These are phyloP conservation scores for Suhomyces xylopsoci DNA, from an alignment of 805 yeast species.

Conservation along the genomic window DNA sequence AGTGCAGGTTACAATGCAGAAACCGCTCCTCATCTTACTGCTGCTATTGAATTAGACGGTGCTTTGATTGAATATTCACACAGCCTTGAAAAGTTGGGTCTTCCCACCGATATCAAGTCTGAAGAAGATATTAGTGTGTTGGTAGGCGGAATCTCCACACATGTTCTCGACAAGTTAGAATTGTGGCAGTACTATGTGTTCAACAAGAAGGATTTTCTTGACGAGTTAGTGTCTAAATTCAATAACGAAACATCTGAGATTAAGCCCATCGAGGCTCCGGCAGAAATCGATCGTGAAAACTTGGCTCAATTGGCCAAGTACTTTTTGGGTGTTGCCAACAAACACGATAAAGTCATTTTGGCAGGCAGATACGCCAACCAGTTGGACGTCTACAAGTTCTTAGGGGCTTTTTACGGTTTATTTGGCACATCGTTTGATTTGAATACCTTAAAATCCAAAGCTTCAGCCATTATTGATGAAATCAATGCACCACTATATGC, in stretches of 20 bases:
- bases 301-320: constrained; percentile 47
- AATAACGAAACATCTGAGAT: constrained; percentile 10
- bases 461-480: constrained; percentile 63
- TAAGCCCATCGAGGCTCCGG: constrained; percentile 12
- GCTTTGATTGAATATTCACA: constrained; percentile 64
- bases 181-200: constrained; percentile 90
- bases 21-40: constrained; percentile 83
- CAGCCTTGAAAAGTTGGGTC: constrained; percentile 53
- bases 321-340: constrained; percentile 42
- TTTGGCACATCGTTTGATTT: constrained; percentile 11
- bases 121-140: constrained; percentile 56
- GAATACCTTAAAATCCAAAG: constrained; percentile 34
- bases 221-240: constrained; percentile 39
- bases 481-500: constrained; percentile 70
- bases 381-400: constrained; percentile 50
- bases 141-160: constrained; percentile 63
- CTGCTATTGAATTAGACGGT: constrained; percentile 83
- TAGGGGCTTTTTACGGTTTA: constrained; percentile 33
- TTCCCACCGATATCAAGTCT: constrained; percentile 53
- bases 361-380: constrained; percentile 52
- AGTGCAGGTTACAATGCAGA: constrained; percentile 82
- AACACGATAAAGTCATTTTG: constrained; percentile 41
- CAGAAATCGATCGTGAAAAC: constrained; percentile 34
- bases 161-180: constrained; percentile 63
- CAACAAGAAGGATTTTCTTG: constrained; percentile 46